Evolutionary conservation across 306 rosid species (phyloP).

Genomic region (Quercus aquifolioides): DNA sequence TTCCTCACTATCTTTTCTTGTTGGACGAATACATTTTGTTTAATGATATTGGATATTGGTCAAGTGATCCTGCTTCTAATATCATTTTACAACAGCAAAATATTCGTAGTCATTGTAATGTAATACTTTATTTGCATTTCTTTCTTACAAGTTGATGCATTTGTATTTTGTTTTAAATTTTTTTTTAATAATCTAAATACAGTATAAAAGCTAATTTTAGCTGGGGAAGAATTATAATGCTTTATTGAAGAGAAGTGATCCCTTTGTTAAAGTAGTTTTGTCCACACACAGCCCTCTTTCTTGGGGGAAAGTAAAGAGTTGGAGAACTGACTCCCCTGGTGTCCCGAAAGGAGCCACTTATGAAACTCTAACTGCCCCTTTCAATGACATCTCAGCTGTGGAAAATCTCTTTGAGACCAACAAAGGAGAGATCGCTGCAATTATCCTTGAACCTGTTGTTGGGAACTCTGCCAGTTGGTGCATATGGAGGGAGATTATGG

Average conservation of each 20-base stretch:
- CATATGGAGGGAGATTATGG: slow-evolving; percentile 93
- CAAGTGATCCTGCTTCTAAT: not conserved
- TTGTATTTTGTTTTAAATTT: too few relatives aligned
- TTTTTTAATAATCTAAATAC: too few relatives aligned
- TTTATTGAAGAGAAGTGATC: not conserved
- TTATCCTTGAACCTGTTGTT: slow-evolving; percentile 92
- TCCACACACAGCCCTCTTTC: not conserved
- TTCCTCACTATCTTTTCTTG: not conserved
- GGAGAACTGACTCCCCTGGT: slow-evolving; percentile 77
- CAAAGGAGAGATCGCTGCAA: slow-evolving; percentile 71
- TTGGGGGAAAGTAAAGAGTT: not conserved
- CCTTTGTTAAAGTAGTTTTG: not conserved
- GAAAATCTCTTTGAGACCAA: slow-evolving; percentile 59
- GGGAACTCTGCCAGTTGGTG: slow-evolving; percentile 95
- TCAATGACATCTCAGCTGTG: slow-evolving; percentile 67
- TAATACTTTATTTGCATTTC: not conserved
- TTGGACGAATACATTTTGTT: not conserved
- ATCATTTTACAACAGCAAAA: not conserved
- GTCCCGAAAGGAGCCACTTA: slow-evolving; percentile 80
- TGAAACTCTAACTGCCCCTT: slow-evolving; percentile 76
- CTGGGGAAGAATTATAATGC: not conserved
- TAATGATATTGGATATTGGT: not conserved
- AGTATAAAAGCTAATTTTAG: not conserved
- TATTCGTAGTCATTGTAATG: not conserved
- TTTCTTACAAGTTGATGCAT: too few relatives aligned